Conservation (phyloP, 2,329 filamentous ascomycete genomes). For the Epichloe aotearoae region DNA sequence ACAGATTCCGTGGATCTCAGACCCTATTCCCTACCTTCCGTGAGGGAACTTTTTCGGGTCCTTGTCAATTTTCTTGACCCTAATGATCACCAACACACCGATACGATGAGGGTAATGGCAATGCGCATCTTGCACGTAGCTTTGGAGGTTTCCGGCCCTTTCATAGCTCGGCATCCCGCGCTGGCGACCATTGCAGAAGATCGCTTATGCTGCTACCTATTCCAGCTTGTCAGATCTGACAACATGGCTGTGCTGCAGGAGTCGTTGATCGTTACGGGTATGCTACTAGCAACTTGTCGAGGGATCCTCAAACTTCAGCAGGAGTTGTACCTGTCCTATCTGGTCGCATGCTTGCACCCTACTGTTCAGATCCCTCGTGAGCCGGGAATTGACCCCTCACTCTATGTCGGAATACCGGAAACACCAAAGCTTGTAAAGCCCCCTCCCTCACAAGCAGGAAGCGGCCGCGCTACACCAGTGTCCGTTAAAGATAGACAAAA, state of each 20-base stretch:
- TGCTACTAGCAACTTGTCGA: slow-evolving; percentile 79
- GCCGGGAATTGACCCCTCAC: slow-evolving; percentile 72
- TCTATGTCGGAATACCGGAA: slow-evolving; percentile 90
- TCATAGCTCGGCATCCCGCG: slow-evolving; percentile 83
- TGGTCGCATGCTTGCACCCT: slow-evolving; percentile 87
- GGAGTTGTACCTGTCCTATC: slow-evolving; percentile 86
- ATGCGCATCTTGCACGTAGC: slow-evolving; percentile 94
- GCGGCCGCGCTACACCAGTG: slow-evolving; percentile 79
- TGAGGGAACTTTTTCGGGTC: slow-evolving; percentile 86
- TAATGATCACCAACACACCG: slow-evolving; percentile 81
- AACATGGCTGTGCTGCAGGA: slow-evolving; percentile 93
- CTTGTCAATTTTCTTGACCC: slow-evolving; percentile 89
- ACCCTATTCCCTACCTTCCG: slow-evolving; percentile 88
- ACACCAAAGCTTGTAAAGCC: slow-evolving; percentile 78
- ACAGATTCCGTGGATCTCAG: slow-evolving; percentile 48
- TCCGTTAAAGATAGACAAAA: slow-evolving; percentile 86
- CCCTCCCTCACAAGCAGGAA: slow-evolving; percentile 56
- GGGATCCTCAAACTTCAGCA: slow-evolving; percentile 89
- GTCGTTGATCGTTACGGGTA: slow-evolving; percentile 82
- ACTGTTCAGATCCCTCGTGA: slow-evolving; percentile 90
- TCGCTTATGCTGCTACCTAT: slow-evolving; percentile 82
- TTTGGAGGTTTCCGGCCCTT: slow-evolving; percentile 87
- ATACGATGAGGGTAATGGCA: slow-evolving; percentile 95
- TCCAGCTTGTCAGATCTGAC: slow-evolving; percentile 90
- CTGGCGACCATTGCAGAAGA: slow-evolving; percentile 83